Conservation (phyloP, 139 green algal genomes). For the Diplosphaera chodatii region DNA sequence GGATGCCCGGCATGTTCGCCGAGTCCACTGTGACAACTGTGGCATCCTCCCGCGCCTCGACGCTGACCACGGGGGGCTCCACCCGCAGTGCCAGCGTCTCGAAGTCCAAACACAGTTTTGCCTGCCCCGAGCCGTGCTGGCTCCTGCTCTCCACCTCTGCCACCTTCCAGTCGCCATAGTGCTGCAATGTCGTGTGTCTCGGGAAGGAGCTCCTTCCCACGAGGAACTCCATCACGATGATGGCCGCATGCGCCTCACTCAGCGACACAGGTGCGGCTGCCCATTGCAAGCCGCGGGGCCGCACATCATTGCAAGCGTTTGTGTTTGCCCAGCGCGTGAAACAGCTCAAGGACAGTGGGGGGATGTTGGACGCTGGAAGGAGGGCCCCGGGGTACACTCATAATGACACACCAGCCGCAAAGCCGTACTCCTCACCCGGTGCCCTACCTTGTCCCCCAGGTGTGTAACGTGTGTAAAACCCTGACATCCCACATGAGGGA, state of each 20-base stretch:
- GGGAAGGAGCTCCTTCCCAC: background rate
- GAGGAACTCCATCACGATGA: background rate
- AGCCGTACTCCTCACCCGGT: too few species aligned
- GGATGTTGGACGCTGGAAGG: too few species aligned
- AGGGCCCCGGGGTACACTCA: too few species aligned
- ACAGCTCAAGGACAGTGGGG: too few species aligned
- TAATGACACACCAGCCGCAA: too few species aligned
- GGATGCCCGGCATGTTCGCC: constrained; percentile 90
- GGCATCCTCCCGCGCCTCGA: constrained; percentile 73
- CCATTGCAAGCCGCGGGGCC: too few species aligned
- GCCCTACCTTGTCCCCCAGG: too few species aligned
- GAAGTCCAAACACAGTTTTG: constrained; percentile 68
- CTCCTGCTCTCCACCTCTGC: constrained; percentile 24
- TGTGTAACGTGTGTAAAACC: too few species aligned
- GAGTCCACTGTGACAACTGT: constrained; percentile 87
- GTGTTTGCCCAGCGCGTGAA: too few species aligned
- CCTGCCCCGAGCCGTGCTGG: constrained; percentile 30
- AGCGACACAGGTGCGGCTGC: background rate
- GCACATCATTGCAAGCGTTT: too few species aligned
- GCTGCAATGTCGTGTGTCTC: background rate
- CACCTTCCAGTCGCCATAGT: background rate
- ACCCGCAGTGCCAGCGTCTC: constrained; percentile 73
- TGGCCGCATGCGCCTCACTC: background rate
- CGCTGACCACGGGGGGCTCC: constrained; percentile 68
- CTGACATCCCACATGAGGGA: too few species aligned